Evolutionary conservation across 75 land plant species (phyloP).

Genomic region (Picea glauca): DNA sequence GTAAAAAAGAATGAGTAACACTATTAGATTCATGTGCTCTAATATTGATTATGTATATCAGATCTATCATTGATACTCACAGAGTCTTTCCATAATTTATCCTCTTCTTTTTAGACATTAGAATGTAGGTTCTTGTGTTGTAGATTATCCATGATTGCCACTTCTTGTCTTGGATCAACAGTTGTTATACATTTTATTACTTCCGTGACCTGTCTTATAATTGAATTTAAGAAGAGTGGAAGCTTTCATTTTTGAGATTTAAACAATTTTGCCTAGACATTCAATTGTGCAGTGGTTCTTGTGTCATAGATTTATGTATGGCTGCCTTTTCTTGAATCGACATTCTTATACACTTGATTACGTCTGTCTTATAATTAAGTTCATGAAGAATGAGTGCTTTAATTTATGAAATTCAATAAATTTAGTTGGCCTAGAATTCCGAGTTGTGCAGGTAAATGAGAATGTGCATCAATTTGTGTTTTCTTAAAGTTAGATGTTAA

Average conservation of each 20-base stretch:
- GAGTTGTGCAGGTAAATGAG: background rate
- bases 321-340: background rate
- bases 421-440: background rate
- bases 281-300: background rate
- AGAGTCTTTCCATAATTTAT: background rate
- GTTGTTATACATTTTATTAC: background rate
- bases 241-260: slow-evolving; percentile 1
- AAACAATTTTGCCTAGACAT: background rate
- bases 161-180: slow-evolving; percentile 6
- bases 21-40: slow-evolving; percentile 5
- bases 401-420: background rate
- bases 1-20: background rate
- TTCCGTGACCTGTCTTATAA: slow-evolving; percentile 5
- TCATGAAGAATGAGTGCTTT: background rate
- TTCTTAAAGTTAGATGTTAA: background rate
- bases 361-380: slow-evolving; percentile 7
- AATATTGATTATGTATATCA: slow-evolving; percentile 5
- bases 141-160: slow-evolving; percentile 6
- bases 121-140: slow-evolving; percentile 8
- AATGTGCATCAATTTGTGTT: background rate
- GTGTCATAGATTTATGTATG: slow-evolving; percentile 6
- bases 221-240: slow-evolving; percentile 6
- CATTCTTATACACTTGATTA: background rate
- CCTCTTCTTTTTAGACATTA: background rate
- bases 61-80: slow-evolving; percentile 5